Conservation (phyloP, 163 green algal genomes). For the Scenedesmus sp. region DNA sequence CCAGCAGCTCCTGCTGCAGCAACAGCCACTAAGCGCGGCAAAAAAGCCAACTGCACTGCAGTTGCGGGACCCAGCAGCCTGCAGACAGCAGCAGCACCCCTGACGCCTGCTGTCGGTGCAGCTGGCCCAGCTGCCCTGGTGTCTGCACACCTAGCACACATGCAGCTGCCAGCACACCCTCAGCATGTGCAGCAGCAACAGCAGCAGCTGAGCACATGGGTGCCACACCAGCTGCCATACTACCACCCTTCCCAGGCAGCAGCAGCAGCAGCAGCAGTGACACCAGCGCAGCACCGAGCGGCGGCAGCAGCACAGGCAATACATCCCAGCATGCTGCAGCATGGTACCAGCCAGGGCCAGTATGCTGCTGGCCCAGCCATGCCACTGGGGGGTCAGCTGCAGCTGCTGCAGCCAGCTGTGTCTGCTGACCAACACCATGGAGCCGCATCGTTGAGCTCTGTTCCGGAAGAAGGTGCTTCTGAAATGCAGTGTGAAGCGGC, state of each 20-base stretch:
- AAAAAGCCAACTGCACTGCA: background rate
- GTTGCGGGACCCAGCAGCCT: background rate
- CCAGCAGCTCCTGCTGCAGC: background rate
- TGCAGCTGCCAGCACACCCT: background rate
- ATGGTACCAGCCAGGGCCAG: background rate
- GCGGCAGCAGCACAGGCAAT: background rate
- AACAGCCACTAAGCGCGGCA: background rate
- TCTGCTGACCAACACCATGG: background rate
- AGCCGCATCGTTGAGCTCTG: background rate
- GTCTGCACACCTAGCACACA: background rate
- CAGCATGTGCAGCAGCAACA: conserved; percentile 3
- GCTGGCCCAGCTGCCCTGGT: background rate
- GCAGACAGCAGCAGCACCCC: background rate
- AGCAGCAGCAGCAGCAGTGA: background rate
- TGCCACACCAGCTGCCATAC: background rate
- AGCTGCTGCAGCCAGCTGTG: background rate
- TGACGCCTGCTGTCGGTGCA: background rate
- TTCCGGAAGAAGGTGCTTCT: background rate
- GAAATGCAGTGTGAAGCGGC: background rate
- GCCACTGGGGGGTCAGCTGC: background rate
- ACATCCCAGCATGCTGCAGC: background rate
- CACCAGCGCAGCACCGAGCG: background rate
- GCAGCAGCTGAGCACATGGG: background rate
- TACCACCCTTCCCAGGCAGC: background rate
- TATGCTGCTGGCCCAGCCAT: background rate